Evolutionary conservation across 1,284 basidiomycete species (phyloP), one percentile per base, ranked within the genome.

Genomic region (Vanrija humicola): DNA sequence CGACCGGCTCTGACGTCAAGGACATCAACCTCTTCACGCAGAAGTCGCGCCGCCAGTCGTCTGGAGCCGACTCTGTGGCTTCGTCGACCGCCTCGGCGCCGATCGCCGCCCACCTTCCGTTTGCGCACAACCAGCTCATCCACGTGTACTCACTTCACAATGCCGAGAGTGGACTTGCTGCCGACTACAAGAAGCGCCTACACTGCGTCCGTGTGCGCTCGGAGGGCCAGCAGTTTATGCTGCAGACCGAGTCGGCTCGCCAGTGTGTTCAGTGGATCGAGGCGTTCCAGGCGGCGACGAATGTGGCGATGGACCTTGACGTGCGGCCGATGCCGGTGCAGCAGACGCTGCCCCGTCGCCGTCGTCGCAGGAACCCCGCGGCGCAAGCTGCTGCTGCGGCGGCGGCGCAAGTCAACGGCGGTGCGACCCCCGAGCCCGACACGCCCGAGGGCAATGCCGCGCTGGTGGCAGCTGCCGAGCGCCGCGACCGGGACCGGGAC

Each of bases 181-280:
- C 90, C 51, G 95, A 98, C 76, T 98, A 98, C 76, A 62, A 86
- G 65, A 98, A 98, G 81, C 82, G 92, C 60, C 88, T 86, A 77
- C 90, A 98, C 74, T 93, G 98, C 39, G 92, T 98, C n/a, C 82
- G 95, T 25, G 84, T 98, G 34, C 79, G 96, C 54, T 81, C 91
- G 64, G 92, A 95, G 72, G 94, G 94, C 14, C 90, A 98, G 79
- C 95, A 98, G 79, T 98, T 98, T 76, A 79, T 98, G 70, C 72
- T 98, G 61, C 96, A 98, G 78, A 90, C 90, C 3, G 84, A 83
- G 51, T 88, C 90, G 71, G 87, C 94, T 45, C 82, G 84, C 38
- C 85, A 86, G 45, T 91, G 96, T 9, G 90, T 98, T 44, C 86
- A 90, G 63, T 95, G 94, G 91, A 95, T 98, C 65, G 95, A 98